Evolutionary conservation across 331 rosid genomes (phyloP).

Genomic region (Malus hybrid): DNA sequence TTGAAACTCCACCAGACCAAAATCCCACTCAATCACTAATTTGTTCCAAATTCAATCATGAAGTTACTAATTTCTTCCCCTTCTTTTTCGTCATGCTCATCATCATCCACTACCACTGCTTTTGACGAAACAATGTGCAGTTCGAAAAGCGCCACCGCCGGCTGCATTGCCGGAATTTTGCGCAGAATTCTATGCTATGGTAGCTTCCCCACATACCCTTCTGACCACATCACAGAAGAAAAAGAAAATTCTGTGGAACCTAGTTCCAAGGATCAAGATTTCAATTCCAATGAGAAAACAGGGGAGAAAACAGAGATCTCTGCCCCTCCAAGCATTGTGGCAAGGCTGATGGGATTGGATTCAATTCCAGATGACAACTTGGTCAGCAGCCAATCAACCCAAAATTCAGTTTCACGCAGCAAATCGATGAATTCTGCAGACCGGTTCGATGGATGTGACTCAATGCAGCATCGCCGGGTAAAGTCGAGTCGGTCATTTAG

Average conservation of each 20-base stretch:
- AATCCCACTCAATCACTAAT: neutral
- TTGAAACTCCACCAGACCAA: slow-evolving; percentile 25
- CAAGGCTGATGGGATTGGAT: slow-evolving; percentile 72
- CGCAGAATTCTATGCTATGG: slow-evolving; percentile 68
- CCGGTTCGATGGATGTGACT: slow-evolving; percentile 14
- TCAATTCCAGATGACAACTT: slow-evolving; percentile 31
- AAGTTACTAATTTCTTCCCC: slow-evolving; percentile 38
- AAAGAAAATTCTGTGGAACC: slow-evolving; percentile 2
- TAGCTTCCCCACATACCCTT: slow-evolving; percentile 66
- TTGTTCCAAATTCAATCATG: slow-evolving; percentile 15
- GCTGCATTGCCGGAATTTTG: slow-evolving; percentile 54
- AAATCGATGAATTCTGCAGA: slow-evolving; percentile 62
- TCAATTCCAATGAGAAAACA: slow-evolving; percentile 1
- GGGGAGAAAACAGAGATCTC: neutral
- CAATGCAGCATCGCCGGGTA: slow-evolving; percentile 24
- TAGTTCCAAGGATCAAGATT: slow-evolving; percentile 12
- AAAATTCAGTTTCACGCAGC: slow-evolving; percentile 40
- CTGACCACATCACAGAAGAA: slow-evolving; percentile 30
- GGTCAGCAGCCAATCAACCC: neutral
- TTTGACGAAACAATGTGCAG: slow-evolving; percentile 34
- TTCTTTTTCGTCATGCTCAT: slow-evolving; percentile 34
- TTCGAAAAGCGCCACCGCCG: slow-evolving; percentile 46
- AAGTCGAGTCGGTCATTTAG: slow-evolving; percentile 52
- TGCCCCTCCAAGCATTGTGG: slow-evolving; percentile 39
- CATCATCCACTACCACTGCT: slow-evolving; percentile 20